A percentile compares a stretch with the other conserved stretches of the same genome.
phyloP scores from a whole-genome alignment of 2,329 filamentous ascomycete genomes.

The Proliferodiscus dingleyae region DNA sequence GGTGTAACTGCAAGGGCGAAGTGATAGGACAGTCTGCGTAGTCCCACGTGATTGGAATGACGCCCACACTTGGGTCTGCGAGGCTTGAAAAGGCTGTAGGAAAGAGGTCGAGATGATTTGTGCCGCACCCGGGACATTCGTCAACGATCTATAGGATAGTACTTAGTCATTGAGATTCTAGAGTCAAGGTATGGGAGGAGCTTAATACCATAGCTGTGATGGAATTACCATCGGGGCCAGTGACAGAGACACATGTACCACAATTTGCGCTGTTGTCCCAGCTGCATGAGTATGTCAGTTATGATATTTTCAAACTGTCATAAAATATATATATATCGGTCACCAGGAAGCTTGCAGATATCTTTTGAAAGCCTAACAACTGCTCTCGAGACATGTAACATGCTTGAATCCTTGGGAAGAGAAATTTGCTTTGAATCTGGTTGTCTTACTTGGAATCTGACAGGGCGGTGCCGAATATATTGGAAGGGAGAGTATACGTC shows the following conservation, averaged over 20 bases:
- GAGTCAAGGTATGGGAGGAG: background rate
- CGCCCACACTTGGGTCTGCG: slow-evolving; percentile 39
- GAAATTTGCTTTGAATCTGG: too few species aligned
- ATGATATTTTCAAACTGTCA: too few species aligned
- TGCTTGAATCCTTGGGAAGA: too few species aligned
- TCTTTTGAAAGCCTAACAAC: too few species aligned
- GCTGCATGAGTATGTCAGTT: too few species aligned
- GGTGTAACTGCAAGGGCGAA: slow-evolving; percentile 44
- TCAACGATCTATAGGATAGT: slow-evolving; percentile 47
- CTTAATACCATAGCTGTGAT: slow-evolving; percentile 58
- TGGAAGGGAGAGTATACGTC: slow-evolving; percentile 55
- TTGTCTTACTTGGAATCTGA: slow-evolving; percentile 51
- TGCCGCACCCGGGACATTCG: slow-evolving; percentile 50
- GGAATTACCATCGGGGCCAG: slow-evolving; percentile 49
- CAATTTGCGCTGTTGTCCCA: slow-evolving; percentile 55
- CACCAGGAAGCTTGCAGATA: too few species aligned
- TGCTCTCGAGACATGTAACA: too few species aligned
- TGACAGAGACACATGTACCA: slow-evolving; percentile 57
- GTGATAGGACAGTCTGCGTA: slow-evolving; percentile 48
- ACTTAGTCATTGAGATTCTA: background rate
- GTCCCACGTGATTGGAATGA: slow-evolving; percentile 46
- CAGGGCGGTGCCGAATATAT: slow-evolving; percentile 57
- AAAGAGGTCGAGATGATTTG: slow-evolving; percentile 53
- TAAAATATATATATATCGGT: too few species aligned
- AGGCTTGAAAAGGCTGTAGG: slow-evolving; percentile 45